Percentiles rank a stretch among this genome's conserved stretches.
These are phyloP conservation scores for Hypocreales sp. DNA, from an alignment of 2,329 filamentous ascomycete species.

Conservation along the genomic window DNA sequence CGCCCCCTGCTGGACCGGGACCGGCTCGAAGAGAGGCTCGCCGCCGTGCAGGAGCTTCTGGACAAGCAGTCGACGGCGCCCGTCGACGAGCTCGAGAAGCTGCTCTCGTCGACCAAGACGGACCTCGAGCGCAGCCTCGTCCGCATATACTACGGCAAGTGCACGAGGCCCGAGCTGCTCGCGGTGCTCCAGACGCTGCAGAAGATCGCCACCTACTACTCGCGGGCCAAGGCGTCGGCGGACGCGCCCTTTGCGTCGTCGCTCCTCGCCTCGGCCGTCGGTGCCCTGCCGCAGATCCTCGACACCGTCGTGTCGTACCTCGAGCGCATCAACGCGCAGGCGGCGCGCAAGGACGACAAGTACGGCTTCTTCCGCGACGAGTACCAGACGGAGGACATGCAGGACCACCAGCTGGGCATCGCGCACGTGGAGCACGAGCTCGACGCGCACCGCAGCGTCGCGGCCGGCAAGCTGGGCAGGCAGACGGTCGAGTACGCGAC, in stretches of 20 bases:
- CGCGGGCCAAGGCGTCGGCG: conserved; percentile 44
- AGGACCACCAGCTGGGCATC: conserved; percentile 79
- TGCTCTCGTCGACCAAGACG: conserved; percentile 56
- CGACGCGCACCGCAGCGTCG: conserved; percentile 55
- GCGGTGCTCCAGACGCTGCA: conserved; percentile 76
- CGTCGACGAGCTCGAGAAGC: conserved; percentile 57
- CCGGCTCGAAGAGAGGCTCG: conserved; percentile 61
- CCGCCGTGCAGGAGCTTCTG: conserved; percentile 75
- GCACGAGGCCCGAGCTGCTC: conserved; percentile 75
- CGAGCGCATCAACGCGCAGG: conserved; percentile 70
- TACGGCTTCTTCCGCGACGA: conserved; percentile 84
- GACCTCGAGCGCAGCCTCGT: conserved; percentile 90
- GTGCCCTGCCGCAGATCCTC: conserved; percentile 60
- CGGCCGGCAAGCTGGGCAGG: conserved; percentile 57
- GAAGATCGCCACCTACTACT: conserved; percentile 62
- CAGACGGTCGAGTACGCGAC: conserved; percentile 63
- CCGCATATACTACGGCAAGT: conserved; percentile 95
- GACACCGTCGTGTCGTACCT: conserved; percentile 60
- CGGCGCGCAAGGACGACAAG: conserved; percentile 79
- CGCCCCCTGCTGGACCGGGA: conserved; percentile 67
- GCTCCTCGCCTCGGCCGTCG: conserved; percentile 56
- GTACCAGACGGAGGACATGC: conserved; percentile 78
- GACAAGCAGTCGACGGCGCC: conserved; percentile 47
- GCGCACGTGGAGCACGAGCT: conserved; percentile 85
- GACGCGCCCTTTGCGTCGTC: conserved; percentile 59